Evolutionary conservation across 441 rosid genomes (phyloP).

Genomic region (Eruca vesicaria): DNA sequence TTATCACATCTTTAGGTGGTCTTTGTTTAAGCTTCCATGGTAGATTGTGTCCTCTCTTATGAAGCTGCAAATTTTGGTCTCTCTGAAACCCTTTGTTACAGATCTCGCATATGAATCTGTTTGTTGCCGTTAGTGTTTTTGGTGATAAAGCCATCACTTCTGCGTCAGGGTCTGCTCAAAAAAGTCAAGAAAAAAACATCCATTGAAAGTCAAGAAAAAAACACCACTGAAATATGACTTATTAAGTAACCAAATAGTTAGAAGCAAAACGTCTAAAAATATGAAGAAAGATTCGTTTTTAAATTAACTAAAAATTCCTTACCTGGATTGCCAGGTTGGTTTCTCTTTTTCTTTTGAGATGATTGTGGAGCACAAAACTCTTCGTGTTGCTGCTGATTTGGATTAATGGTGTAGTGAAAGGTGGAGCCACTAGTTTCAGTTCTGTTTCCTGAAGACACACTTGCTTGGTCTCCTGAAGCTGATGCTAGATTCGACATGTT

Average conservation of each 20-base stretch:
- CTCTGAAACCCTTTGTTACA: constrained; percentile 74
- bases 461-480: constrained; percentile 64
- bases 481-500: constrained; percentile 90
- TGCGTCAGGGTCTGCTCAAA: constrained; percentile 69
- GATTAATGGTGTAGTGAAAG: constrained; percentile 7
- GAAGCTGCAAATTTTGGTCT: constrained; percentile 70
- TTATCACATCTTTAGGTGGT: constrained; percentile 38
- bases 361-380: constrained; percentile 41
- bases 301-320: neutral
- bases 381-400: constrained; percentile 36
- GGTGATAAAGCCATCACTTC: constrained; percentile 83
- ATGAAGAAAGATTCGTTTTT: too few species aligned
- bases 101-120: constrained; percentile 65
- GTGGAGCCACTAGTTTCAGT: constrained; percentile 39
- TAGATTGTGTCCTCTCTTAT: constrained; percentile 65
- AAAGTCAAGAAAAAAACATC: too few species aligned
- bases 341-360: constrained; percentile 60
- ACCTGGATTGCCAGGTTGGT: constrained; percentile 90
- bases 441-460: constrained; percentile 71
- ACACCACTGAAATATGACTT: neutral
- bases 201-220: neutral
- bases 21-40: constrained; percentile 80
- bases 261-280: too few species aligned
- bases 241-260: too few species aligned
- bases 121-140: constrained; percentile 53